Percentiles rank a stretch among this genome's conserved stretches.
Conservation (phyloP, 768 basidiomycete species). For the Hemileccinum rubropunctum region DNA sequence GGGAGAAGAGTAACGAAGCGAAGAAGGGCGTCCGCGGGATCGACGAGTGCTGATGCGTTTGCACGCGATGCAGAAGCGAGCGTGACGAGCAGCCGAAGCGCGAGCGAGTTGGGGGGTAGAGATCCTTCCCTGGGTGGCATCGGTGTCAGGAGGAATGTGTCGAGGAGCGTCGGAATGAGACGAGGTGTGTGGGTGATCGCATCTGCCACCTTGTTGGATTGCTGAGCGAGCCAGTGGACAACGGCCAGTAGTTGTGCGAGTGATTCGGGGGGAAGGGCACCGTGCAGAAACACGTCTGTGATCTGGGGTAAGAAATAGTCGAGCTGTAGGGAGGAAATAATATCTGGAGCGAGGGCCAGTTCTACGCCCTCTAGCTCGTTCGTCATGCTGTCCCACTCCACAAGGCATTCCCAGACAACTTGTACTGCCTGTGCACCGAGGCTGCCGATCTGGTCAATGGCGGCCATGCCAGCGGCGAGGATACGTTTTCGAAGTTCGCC, state of each 20-base stretch:
- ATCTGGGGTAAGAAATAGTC: constrained; percentile 53
- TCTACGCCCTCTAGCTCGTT: constrained; percentile 45
- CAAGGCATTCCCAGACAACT: constrained; percentile 70
- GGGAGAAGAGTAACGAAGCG: constrained; percentile 68
- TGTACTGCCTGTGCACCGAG: constrained; percentile 68
- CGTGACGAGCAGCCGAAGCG: constrained; percentile 54
- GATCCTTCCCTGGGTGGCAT: constrained; percentile 38
- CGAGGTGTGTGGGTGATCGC: constrained; percentile 49
- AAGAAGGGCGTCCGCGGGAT: constrained; percentile 62
- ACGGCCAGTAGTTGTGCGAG: constrained; percentile 56
- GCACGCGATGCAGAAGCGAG: constrained; percentile 66
- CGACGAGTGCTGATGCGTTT: constrained; percentile 57
- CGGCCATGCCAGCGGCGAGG: constrained; percentile 64
- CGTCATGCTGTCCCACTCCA: constrained; percentile 51
- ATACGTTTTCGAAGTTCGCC: constrained; percentile 55
- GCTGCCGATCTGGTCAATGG: constrained; percentile 61
- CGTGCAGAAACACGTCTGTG: constrained; percentile 36
- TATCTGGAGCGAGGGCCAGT: constrained; percentile 17
- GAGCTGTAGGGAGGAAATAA: constrained; percentile 26
- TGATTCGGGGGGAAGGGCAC: constrained; percentile 46
- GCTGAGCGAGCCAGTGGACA: constrained; percentile 58
- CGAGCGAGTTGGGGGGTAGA: constrained; percentile 40
- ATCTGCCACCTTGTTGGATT: constrained; percentile 52
- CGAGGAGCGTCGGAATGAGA: constrained; percentile 50
- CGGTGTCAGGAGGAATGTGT: constrained; percentile 55